These are phyloP conservation scores for Rhododendron griersonianum DNA, from an alignment of 148 eudicot species.

Conservation along the genomic window DNA sequence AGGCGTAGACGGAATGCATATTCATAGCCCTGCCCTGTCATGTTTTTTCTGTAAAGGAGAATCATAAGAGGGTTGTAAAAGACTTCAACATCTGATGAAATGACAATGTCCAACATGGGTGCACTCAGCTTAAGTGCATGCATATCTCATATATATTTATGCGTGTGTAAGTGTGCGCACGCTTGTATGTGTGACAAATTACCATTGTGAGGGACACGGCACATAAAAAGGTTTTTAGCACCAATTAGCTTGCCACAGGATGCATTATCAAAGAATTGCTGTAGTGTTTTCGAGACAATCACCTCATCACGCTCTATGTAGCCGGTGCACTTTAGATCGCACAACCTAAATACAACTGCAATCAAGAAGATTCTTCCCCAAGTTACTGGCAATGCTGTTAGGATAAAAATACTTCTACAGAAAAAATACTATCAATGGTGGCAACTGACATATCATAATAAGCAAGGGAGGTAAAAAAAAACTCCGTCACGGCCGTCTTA, in stretches of 20 bases:
- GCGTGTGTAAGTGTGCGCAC: neutral
- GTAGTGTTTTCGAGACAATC: neutral
- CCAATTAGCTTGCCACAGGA: neutral
- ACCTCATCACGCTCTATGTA: slow-evolving; percentile 66
- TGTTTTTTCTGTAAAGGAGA: neutral
- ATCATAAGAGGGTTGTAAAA: neutral
- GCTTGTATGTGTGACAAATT: neutral
- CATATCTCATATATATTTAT: neutral
- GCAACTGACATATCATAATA: neutral
- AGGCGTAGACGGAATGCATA: neutral
- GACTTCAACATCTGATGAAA: neutral
- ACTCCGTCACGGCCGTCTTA: slow-evolving; percentile 23
- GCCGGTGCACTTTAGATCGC: slow-evolving; percentile 44
- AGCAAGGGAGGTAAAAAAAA: slow-evolving; percentile 2
- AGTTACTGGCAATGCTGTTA: neutral
- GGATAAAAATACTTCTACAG: neutral
- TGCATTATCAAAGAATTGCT: neutral
- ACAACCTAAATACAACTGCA: slow-evolving; percentile 55
- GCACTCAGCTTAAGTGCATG: neutral
- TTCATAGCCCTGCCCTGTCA: neutral
- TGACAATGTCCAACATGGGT: neutral
- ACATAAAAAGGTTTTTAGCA: neutral
- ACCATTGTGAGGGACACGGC: neutral
- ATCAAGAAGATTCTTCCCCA: slow-evolving; percentile 12
- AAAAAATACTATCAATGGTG: neutral